Base-by-base conservation (phyloP, 1,284 basidiomycete species). In the Garcileccinum viscosum region DNA sequence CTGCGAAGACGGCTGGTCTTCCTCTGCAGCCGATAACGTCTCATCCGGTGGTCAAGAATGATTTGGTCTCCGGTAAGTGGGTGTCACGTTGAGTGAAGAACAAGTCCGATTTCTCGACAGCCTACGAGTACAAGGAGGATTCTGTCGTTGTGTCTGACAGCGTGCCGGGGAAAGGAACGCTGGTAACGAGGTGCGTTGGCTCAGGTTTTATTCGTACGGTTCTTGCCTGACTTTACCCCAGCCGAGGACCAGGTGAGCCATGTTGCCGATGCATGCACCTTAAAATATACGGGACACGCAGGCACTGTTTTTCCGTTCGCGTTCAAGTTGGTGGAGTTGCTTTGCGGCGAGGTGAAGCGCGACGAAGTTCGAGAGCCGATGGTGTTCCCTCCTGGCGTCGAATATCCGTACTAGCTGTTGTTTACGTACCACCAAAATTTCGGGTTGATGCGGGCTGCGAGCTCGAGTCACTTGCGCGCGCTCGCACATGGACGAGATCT, bases 271-370 rank as follows among this genome's bases (percentile, higher is more conserved):
- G 2, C 7, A 30, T 4, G 2, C 0, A 27, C 30, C 37, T 56
- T 0, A 62, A 62, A 38, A 24, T 19, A 5, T 24, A 14, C 60
- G 24, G 32, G 38, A 47, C 50, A 50, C 37, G 35, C 68, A 90
- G 93, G 93, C 15, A 95, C 94, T 0, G 83, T 89, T 0, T 93
- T 96, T 73, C 88, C 89, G 2, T 95, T 95, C 74, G 90, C 92
- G 1, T 83, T 96, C 59, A 88, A 88, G 44, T 79, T 95, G 60
- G 89, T 95, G 33, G 92, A 93, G 74, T 76, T 88, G 32, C 84
- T 94, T 1, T 88, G 87, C 63, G 95, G 95, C 5, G 76, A 83
- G 44, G 86, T 87, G 44, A 94, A 90, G 80, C 83, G 92, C 7
- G 84, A 85, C 24, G 89, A 95, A 74, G 88, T 96, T 11, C 83